A percentile compares a stretch with the other conserved stretches of the same genome.
phyloP scores from a whole-genome alignment of 129 eudicot genomes.

The Mikania micrantha region DNA sequence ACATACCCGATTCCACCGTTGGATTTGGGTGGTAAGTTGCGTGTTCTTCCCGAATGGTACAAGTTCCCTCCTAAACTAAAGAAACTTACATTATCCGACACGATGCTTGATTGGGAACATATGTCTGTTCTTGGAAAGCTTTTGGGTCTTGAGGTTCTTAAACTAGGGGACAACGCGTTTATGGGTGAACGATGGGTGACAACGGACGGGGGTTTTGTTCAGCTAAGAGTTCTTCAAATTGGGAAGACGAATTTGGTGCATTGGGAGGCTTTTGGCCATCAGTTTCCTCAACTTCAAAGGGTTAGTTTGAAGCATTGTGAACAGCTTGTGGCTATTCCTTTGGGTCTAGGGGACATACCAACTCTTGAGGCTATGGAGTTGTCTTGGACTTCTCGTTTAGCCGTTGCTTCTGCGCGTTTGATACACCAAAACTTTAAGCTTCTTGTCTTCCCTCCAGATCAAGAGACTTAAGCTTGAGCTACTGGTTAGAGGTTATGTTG shows the following conservation, averaged over 20 bases:
- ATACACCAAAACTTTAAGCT: constrained; percentile 20
- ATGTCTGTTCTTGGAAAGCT: constrained; percentile 43
- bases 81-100: constrained; percentile 38
- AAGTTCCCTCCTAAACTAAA: constrained; percentile 29
- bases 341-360: constrained; percentile 27
- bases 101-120: constrained; percentile 40
- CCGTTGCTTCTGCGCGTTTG: constrained; percentile 23
- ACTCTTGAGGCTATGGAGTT: constrained; percentile 37
- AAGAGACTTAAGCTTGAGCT: constrained; percentile 21
- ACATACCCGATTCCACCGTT: constrained; percentile 33
- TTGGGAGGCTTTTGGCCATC: constrained; percentile 37
- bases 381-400: constrained; percentile 21
- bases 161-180: constrained; percentile 45
- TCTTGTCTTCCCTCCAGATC: constrained; percentile 30
- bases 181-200: constrained; percentile 42
- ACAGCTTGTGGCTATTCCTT: constrained; percentile 32
- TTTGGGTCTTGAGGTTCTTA: constrained; percentile 47
- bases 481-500: neutral
- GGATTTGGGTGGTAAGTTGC: constrained; percentile 17
- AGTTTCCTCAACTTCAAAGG: constrained; percentile 44
- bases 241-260: constrained; percentile 35
- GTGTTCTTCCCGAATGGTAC: constrained; percentile 21
- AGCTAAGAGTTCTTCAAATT: constrained; percentile 35
- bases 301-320: constrained; percentile 34
- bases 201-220: constrained; percentile 32